phyloP scores from a whole-genome alignment of 495 filamentous ascomycete species.

The Cudoniella acicularis region DNA sequence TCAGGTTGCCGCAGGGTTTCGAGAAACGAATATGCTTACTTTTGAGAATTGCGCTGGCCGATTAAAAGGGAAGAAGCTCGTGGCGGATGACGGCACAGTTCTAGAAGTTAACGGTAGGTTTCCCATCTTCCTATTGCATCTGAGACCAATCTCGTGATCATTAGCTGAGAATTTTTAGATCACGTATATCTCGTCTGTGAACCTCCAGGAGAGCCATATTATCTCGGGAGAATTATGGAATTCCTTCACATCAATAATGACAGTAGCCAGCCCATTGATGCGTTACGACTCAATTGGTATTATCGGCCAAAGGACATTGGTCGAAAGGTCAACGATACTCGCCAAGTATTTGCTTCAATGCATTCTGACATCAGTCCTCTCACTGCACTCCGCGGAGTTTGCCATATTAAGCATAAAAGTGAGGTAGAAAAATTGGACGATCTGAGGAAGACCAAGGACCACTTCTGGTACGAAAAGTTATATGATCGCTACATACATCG shows the following conservation, averaged over 20 bases:
- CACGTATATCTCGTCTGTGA: constrained; percentile 97
- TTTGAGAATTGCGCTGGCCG: constrained; percentile 69
- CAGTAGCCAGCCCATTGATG: constrained; percentile 68
- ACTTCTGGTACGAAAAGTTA: constrained; percentile 96
- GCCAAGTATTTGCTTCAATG: constrained; percentile 93
- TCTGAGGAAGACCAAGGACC: constrained; percentile 77
- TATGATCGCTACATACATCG: constrained; percentile 98
- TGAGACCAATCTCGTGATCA: constrained; percentile 1
- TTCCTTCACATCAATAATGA: constrained; percentile 81
- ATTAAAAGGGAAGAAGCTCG: constrained; percentile 72
- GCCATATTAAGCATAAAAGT: constrained; percentile 77
- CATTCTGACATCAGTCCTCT: constrained; percentile 95
- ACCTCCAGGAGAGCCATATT: constrained; percentile 96
- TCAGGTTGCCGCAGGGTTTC: constrained; percentile 30
- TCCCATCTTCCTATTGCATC: background rate
- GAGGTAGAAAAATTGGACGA: constrained; percentile 80
- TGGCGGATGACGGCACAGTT: constrained; percentile 86
- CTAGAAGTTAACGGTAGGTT: constrained; percentile 81
- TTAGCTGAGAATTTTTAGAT: constrained; percentile 59
- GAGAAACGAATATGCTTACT: constrained; percentile 75
- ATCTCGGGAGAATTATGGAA: constrained; percentile 96
- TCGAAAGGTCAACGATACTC: constrained; percentile 82
- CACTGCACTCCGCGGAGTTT: constrained; percentile 87
- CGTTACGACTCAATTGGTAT: constrained; percentile 95
- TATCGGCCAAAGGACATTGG: constrained; percentile 95